Conservation (phyloP, 805 yeast species). For the Candida yuanshanica region DNA sequence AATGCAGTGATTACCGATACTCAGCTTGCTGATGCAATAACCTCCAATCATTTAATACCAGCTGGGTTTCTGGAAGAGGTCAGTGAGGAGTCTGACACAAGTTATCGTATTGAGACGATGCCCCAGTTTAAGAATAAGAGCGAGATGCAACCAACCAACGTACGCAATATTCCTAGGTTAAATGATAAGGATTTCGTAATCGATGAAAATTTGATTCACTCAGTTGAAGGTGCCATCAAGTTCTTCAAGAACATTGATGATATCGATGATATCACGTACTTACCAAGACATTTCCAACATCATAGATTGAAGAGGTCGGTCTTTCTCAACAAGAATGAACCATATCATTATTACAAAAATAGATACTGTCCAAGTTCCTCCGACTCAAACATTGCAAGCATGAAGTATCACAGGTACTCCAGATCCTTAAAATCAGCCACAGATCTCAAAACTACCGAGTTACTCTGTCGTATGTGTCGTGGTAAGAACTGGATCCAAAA, state of each 20-base stretch:
- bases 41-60: neutral
- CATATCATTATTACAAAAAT: conserved; percentile 10
- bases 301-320: conserved; percentile 11
- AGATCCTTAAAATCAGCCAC: conserved; percentile 2
- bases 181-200: neutral
- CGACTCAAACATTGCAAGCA: conserved; percentile 1
- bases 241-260: conserved; percentile 10
- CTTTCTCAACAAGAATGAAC: conserved; percentile 1
- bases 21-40: neutral
- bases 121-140: neutral
- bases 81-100: neutral
- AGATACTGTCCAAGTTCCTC: conserved; percentile 16
- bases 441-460: conserved; percentile 4
- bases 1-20: too few relatives aligned
- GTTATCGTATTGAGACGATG: neutral
- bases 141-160: neutral
- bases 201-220: neutral
- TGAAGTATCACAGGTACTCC: conserved; percentile 9
- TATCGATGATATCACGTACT: conserved; percentile 14
- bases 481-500: conserved; percentile 22
- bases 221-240: conserved; percentile 11
- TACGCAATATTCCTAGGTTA: neutral
- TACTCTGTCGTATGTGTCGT: conserved; percentile 23
- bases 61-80: neutral
- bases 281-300: conserved; percentile 19